Evolutionary conservation across 768 basidiomycete genomes (phyloP), one percentile per base, ranked within the genome.

Genomic region (Chlorophyllum brunneum): DNA sequence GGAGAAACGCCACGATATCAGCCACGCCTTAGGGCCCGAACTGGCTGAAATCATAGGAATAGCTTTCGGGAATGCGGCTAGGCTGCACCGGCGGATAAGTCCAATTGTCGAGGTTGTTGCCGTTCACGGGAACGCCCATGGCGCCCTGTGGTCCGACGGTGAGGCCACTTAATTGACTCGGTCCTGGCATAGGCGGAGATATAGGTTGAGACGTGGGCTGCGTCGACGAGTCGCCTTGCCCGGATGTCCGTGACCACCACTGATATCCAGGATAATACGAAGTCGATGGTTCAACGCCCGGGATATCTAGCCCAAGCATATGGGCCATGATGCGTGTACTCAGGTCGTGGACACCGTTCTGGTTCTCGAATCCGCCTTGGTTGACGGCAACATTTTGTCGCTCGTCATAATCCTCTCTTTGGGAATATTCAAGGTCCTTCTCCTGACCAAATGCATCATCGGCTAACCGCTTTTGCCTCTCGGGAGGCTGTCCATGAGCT

Each of bases 281-380:
- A 3, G 76, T 76, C 34, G 83, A 82, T 34, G 82, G 74, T 53
- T 84, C 83, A 27, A 83, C 72, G 24, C 82, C 83, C 39, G 81
- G 81, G 54, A 85, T 74, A 62, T 85, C 81, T 20, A 85, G 65
- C 13, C 83, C 84, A 20, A 86, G 67, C 83, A 86, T 86, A 59
- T 85, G 81, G 11, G 84, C 84, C 83, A 86, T 85, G 52, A 86
- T 74, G 41, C 81, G 76, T 29, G 78, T 79, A 55, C 78, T 79
- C 51, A 85, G 69, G 55, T 83, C 83, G 59, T 85, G 84, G 24
- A 83, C 79, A 31, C 81, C 83, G 27, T 67, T 68, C 54, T 66
- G 64, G 42, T 61, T 62, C 54, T 60, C 59, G 57, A 59, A 41
- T 48, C 63, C 50, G 59, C 65, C 42, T 56, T 64, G 48, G 59